Percentiles rank a stretch among this genome's conserved stretches.
Evolutionary conservation across 495 filamentous ascomycete species (phyloP).

Genomic region (Extremus antarcticus): DNA sequence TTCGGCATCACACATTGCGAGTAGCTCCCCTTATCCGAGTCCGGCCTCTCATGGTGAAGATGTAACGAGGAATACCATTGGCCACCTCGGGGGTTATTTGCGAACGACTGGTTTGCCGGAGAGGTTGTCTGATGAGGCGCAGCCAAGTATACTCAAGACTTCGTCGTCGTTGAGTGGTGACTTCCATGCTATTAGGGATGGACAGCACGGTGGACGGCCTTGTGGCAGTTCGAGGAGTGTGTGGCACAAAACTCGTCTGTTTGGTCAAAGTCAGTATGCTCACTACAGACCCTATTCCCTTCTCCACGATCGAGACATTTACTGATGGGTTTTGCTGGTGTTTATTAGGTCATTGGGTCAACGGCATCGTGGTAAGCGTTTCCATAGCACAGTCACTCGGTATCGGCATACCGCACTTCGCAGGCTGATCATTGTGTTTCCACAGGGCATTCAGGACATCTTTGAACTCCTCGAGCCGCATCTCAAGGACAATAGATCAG

Average conservation of each 20-base stretch:
- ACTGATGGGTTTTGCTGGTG: too few relatives aligned
- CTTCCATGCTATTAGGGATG: not conserved
- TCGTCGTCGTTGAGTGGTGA: not conserved
- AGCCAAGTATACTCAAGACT: not conserved
- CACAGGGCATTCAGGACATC: not conserved
- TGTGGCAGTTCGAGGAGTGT: not conserved
- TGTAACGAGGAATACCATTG: not conserved
- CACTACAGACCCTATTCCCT: too few relatives aligned
- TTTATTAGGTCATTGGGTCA: not conserved
- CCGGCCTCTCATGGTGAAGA: not conserved
- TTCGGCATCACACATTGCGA: not conserved
- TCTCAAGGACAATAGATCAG: not conserved
- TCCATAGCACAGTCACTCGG: too few relatives aligned
- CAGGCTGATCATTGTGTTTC: not conserved
- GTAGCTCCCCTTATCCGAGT: not conserved
- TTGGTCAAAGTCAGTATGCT: not conserved
- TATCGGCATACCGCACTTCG: too few relatives aligned
- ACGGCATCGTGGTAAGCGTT: not conserved
- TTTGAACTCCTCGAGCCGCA: not conserved
- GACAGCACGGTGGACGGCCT: not conserved
- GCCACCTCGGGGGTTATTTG: not conserved
- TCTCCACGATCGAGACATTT: too few relatives aligned
- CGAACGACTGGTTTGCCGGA: not conserved
- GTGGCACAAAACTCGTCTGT: not conserved
- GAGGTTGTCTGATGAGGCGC: too few relatives aligned